Base-by-base conservation (phyloP, 176 grass and related monocot species). In the Areca catechu region DNA sequence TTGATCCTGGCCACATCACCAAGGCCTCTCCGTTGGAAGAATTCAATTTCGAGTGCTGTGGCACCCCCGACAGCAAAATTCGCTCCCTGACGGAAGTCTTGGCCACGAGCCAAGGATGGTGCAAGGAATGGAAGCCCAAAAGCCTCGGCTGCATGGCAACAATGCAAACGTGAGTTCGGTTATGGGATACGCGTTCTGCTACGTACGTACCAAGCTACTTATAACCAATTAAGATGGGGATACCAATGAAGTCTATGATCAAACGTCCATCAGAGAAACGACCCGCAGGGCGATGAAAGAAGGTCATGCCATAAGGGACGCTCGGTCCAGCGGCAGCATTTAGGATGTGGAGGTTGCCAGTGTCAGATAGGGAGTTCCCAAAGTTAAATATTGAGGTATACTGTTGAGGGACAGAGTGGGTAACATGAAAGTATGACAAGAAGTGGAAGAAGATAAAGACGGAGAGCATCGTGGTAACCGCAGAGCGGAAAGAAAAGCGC, bases 51-150 rank as follows among this genome's bases (percentile, higher is more conserved):
- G 58, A 91, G 79, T 2, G 86, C 80, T 48, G 92, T 97, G 24
- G 92, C 92, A 47, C 83, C 86, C 30, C 60, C 73, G 27, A 88
- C 83, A 4, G 86, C 92, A 71, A 97, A 97, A 81, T 91, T 91
- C 30, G 82, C 86, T 4, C 92, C 92, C 24, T 74, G 83, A 54
- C 58, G 53, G 67, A 85, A 72, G 10, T 82, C 70, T 48, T 63
- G 54, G 10, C 73, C 72, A n/a, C 68, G 53, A 52, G 80, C 63
- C 51, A 88, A 60, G 68, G 75, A 91, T 62, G 86, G 83, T 49
- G 71, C 80, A 28, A 91, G 72, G 68, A 97, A 50, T 43, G 86
- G 92, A 27, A 91, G 78, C 7, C 83, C 86, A 28, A 91, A 88
- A 60, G 84, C 86, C 76, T 91, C 75, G 15, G 92, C 92, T 97